Conservation (phyloP, 75 land plant species). For the Gnetum montanum region DNA sequence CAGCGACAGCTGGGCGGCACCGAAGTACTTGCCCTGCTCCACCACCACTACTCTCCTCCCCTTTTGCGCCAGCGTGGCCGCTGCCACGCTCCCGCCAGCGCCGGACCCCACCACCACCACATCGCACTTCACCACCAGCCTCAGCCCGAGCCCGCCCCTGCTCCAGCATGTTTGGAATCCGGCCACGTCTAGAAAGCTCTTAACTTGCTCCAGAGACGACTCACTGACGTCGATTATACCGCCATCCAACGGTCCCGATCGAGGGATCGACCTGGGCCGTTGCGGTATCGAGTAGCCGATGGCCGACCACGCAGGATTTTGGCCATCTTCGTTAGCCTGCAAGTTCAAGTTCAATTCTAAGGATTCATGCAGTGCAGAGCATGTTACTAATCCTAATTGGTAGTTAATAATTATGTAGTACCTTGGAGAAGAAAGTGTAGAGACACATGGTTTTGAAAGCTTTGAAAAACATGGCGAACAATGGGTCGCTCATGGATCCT, state of each 20-base stretch:
- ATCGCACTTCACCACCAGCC: slow-evolving; percentile 49
- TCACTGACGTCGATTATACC: slow-evolving; percentile 30
- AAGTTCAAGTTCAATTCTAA: neutral
- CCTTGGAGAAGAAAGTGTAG: slow-evolving; percentile 36
- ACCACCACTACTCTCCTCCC: slow-evolving; percentile 67
- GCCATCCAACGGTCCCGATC: slow-evolving; percentile 30
- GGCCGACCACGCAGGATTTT: slow-evolving; percentile 47
- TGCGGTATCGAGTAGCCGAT: slow-evolving; percentile 20
- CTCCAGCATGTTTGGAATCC: slow-evolving; percentile 27
- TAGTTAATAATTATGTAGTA: neutral
- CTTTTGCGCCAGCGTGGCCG: slow-evolving; percentile 52
- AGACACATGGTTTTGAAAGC: slow-evolving; percentile 21
- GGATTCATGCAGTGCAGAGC: neutral
- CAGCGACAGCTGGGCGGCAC: slow-evolving; percentile 29
- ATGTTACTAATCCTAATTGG: neutral
- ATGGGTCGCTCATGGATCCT: slow-evolving; percentile 2
- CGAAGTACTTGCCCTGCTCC: slow-evolving; percentile 77
- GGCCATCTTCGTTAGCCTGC: slow-evolving; percentile 34
- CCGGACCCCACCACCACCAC: slow-evolving; percentile 84
- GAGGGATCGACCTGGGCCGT: neutral
- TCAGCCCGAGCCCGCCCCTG: slow-evolving; percentile 1
- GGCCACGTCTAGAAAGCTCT: slow-evolving; percentile 13
- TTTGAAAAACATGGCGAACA: slow-evolving; percentile 23
- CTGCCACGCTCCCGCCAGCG: slow-evolving; percentile 85
- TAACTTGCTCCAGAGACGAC: neutral